Evolutionary conservation across 257 asterid species (phyloP).

Genomic region (Nyctanthes arbortristis): DNA sequence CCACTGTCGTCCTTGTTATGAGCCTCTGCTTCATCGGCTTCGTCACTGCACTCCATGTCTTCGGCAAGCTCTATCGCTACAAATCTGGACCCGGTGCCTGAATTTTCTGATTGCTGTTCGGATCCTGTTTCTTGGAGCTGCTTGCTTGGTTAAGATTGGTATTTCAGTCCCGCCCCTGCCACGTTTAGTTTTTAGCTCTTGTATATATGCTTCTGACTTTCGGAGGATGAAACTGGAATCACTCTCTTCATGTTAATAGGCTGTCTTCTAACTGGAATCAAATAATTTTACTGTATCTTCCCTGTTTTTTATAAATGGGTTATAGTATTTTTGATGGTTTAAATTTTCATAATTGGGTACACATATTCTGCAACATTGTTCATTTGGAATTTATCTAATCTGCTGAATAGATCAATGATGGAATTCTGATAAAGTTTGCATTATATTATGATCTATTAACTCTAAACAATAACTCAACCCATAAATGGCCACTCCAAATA

Average conservation of each 20-base stretch:
- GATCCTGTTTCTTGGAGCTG: not conserved
- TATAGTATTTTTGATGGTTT: not conserved
- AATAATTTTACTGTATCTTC: not conserved
- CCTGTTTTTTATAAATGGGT: not conserved
- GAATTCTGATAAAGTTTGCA: not conserved
- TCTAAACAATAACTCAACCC: not conserved
- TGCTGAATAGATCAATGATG: not conserved
- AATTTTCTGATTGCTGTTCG: not conserved
- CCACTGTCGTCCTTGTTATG: constrained; percentile 65
- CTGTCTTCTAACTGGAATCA: not conserved
- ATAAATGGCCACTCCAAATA: not conserved
- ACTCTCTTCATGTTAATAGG: not conserved
- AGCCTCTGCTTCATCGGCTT: constrained; percentile 72
- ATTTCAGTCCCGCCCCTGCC: not conserved
- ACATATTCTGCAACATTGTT: not conserved
- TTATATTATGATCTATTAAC: not conserved
- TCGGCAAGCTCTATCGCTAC: constrained; percentile 60
- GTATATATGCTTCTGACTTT: not conserved
- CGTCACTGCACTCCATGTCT: constrained; percentile 61
- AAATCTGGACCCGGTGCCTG: constrained; percentile 37
- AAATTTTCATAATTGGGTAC: not conserved
- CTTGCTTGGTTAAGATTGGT: not conserved
- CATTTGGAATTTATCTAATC: not conserved
- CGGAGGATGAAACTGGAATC: not conserved
- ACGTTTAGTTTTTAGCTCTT: constrained; percentile 3